Percentiles rank a stretch among this genome's conserved stretches.
Evolutionary conservation across 257 asterid species (phyloP).

Genomic region (Primulina tabacum): DNA sequence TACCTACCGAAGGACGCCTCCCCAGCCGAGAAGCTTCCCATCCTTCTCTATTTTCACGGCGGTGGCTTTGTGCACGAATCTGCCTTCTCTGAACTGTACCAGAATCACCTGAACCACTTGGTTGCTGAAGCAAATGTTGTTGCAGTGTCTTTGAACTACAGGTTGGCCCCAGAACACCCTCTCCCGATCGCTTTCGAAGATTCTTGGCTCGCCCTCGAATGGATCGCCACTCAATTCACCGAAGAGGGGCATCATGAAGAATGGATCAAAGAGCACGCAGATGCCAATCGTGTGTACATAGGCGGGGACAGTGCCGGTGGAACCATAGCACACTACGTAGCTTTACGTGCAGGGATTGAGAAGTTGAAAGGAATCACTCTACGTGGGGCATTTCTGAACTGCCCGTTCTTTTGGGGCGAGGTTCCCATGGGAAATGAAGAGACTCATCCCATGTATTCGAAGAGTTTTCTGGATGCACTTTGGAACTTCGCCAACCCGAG

Average conservation of each 20-base stretch:
- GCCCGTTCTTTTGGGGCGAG: constrained; percentile 49
- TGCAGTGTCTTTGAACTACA: constrained; percentile 46
- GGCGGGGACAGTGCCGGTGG: constrained; percentile 69
- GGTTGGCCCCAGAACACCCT: constrained; percentile 58
- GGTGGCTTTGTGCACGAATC: constrained; percentile 48
- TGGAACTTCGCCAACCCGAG: constrained; percentile 35
- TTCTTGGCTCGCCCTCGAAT: constrained; percentile 49
- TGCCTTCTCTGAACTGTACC: constrained; percentile 37
- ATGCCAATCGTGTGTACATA: constrained; percentile 36
- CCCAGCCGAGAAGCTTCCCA: constrained; percentile 38
- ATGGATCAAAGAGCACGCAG: constrained; percentile 45
- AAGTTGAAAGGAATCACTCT: constrained; percentile 27
- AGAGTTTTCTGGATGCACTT: constrained; percentile 8
- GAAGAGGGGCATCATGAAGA: constrained; percentile 26
- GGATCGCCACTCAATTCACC: constrained; percentile 39
- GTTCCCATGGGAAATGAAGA: constrained; percentile 36
- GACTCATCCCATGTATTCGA: background rate
- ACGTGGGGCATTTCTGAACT: constrained; percentile 35
- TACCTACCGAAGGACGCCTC: constrained; percentile 36
- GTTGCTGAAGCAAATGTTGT: constrained; percentile 40
- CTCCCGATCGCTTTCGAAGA: constrained; percentile 55
- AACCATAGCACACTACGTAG: constrained; percentile 43
- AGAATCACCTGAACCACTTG: constrained; percentile 31
- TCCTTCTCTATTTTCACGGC: constrained; percentile 52
- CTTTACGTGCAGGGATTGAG: constrained; percentile 37